These are phyloP conservation scores for Mycena vitilis DNA, from an alignment of 768 basidiomycete species.

Conservation along the genomic window DNA sequence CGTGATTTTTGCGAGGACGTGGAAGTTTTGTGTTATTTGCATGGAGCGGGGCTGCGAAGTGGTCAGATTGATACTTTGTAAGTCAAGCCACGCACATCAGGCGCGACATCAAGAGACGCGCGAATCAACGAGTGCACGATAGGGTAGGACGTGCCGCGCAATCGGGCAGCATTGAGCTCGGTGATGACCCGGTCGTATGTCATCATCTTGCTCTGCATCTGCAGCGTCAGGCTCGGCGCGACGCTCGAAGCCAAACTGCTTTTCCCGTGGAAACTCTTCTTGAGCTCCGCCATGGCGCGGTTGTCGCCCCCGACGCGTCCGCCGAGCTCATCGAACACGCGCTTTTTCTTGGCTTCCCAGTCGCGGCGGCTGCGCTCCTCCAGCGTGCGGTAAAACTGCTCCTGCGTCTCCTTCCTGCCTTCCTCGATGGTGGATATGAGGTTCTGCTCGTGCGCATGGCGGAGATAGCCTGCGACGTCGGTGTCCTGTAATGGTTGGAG, in stretches of 20 bases:
- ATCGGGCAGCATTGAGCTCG: conserved; percentile 80
- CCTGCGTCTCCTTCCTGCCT: conserved; percentile 84
- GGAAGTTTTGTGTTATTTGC: conserved; percentile 78
- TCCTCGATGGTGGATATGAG: conserved; percentile 95
- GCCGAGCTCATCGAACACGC: conserved; percentile 91
- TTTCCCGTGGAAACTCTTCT: conserved; percentile 71
- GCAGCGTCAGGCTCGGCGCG: conserved; percentile 70
- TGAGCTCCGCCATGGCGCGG: conserved; percentile 67
- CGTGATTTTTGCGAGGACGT: conserved; percentile 81
- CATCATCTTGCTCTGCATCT: conserved; percentile 97
- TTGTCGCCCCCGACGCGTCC: conserved; percentile 69
- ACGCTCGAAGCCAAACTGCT: conserved; percentile 58
- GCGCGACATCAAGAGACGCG: conserved; percentile 68
- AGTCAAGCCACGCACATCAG: conserved; percentile 60
- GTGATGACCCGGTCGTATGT: conserved; percentile 87
- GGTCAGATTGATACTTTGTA: not conserved
- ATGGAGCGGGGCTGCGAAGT: conserved; percentile 56
- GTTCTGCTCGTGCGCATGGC: conserved; percentile 95
- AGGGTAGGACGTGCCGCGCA: conserved; percentile 79
- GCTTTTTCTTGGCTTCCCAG: conserved; percentile 92
- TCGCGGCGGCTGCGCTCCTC: conserved; percentile 81
- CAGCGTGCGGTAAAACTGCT: conserved; percentile 84
- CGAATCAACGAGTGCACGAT: conserved; percentile 79
- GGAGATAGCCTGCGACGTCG: conserved; percentile 92
- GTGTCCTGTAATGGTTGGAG: conserved; percentile 95